These are phyloP conservation scores for Torulaspora quercuum DNA, from an alignment of 805 yeast genomes.

Conservation along the genomic window DNA sequence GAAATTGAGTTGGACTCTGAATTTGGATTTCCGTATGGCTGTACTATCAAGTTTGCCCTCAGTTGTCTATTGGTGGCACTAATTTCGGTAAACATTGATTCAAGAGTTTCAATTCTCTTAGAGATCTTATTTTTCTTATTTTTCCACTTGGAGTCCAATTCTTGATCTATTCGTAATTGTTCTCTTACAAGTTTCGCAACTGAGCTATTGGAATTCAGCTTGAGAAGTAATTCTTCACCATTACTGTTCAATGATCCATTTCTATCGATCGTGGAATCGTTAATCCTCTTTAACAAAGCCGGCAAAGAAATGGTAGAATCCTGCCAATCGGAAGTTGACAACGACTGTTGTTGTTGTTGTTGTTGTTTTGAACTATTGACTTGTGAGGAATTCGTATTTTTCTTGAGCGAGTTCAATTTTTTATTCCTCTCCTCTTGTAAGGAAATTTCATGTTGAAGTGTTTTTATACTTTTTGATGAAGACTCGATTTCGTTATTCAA, in stretches of 20 bases:
- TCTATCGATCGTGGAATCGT: constrained; percentile 25
- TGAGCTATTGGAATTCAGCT: constrained; percentile 24
- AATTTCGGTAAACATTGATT: constrained; percentile 26
- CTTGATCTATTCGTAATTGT: constrained; percentile 28
- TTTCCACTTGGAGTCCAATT: constrained; percentile 29
- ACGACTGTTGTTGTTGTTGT: constrained; percentile 5
- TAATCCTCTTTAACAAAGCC: constrained; percentile 22
- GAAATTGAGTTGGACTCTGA: constrained; percentile 4
- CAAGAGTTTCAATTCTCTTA: constrained; percentile 24
- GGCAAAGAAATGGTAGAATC: constrained; percentile 7
- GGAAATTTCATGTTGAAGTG: constrained; percentile 23
- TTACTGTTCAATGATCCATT: constrained; percentile 27
- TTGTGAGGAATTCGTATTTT: constrained; percentile 7
- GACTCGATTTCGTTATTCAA: constrained; percentile 15
- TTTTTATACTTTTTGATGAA: constrained; percentile 12
- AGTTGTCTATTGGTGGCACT: constrained; percentile 25
- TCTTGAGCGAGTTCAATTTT: constrained; percentile 25
- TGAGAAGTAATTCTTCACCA: constrained; percentile 29
- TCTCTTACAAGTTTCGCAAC: constrained; percentile 26
- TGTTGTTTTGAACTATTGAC: neutral
- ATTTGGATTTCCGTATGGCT: constrained; percentile 21
- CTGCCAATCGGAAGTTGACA: constrained; percentile 7
- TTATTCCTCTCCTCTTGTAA: constrained; percentile 25
- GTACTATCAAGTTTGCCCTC: constrained; percentile 23
- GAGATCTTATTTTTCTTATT: constrained; percentile 19